Conservation (phyloP, 495 filamentous ascomycete genomes). For the Penicillium canescens region DNA sequence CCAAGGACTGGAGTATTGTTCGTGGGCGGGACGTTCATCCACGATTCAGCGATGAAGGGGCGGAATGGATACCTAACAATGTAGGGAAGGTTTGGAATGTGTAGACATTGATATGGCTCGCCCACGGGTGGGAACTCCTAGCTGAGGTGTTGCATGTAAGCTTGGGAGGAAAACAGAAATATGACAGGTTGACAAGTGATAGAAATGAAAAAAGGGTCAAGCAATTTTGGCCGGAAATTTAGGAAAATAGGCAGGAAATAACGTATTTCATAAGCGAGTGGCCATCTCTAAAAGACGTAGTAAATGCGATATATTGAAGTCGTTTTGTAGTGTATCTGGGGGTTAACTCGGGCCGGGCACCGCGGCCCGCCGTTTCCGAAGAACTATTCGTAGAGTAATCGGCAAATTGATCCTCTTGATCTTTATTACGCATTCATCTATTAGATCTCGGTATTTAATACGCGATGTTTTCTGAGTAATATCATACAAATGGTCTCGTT, state of each 20-base stretch:
- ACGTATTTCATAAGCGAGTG: slow-evolving; percentile 3
- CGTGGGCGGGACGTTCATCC: slow-evolving; percentile 4
- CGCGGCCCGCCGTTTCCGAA: neutral
- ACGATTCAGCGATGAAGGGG: neutral
- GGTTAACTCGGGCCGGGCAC: neutral
- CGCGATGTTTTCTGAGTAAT: too few relatives aligned
- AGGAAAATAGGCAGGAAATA: neutral
- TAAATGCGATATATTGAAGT: neutral
- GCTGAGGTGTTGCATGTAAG: neutral
- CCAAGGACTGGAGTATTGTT: slow-evolving; percentile 8
- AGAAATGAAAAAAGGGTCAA: neutral
- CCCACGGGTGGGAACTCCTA: neutral
- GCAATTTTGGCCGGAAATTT: slow-evolving; percentile 1
- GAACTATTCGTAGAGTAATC: neutral
- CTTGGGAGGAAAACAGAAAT: slow-evolving; percentile 1
- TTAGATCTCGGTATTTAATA: too few relatives aligned
- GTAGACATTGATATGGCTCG: neutral
- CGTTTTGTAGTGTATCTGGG: neutral
- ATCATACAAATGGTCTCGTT: too few relatives aligned
- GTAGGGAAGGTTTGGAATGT: slow-evolving; percentile 1
- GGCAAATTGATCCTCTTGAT: too few relatives aligned
- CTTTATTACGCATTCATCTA: too few relatives aligned
- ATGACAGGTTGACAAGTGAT: neutral
- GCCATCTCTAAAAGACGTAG: slow-evolving; percentile 1
- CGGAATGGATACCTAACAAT: neutral